Base-by-base conservation (phyloP, 768 basidiomycete genomes). In the Mycena amicta region DNA sequence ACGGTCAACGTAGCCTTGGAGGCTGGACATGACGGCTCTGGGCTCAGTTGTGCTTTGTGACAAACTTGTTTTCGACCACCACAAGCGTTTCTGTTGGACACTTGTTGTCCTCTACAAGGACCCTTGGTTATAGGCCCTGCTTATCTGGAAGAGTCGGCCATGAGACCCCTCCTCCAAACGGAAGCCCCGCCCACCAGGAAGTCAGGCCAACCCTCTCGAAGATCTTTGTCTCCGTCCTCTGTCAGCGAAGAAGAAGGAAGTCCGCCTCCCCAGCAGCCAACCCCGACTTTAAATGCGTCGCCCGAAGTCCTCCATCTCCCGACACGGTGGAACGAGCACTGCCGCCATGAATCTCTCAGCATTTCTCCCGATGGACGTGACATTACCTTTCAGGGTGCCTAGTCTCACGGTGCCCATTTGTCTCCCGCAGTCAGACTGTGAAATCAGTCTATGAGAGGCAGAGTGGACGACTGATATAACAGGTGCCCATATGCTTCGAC, bases 1-100 rank as follows among this genome's bases (percentile, higher is more conserved):
- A 88, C 90, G 89, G 81, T 94, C 92, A 72, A 95, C 88, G 75
- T 93, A 96, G 80, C 89, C 89, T 72, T 93, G 89, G 57, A 96
- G 86, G 79, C 87, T 92, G 69, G 92, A 88, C 93, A 95, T 94
- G 72, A 73, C 88, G 27, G 77, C 81, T 27, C 50, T 49, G 52
- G 41, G 6, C 13, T 6, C 5, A 15, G 5, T 50, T 26, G 28
- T 8, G 47, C 47, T 50, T 23, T 20, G 47, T 43, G 41, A 43
- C 47, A n/a, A 45, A 23, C 43, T 45, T 22, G 12, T 13, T 25
- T 49, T 49, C 47, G 6, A 26, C 22, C 43, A 45, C 6, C 43
- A 27, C 27, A 12, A 49, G 6, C 47, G 22, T 49, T 45, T 8
- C 25, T 11, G 13, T 43, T 18, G 33, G n/a, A n/a, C n/a, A n/a